phyloP scores from a whole-genome alignment of 1,284 basidiomycete species.

The Marasmius oreades region DNA sequence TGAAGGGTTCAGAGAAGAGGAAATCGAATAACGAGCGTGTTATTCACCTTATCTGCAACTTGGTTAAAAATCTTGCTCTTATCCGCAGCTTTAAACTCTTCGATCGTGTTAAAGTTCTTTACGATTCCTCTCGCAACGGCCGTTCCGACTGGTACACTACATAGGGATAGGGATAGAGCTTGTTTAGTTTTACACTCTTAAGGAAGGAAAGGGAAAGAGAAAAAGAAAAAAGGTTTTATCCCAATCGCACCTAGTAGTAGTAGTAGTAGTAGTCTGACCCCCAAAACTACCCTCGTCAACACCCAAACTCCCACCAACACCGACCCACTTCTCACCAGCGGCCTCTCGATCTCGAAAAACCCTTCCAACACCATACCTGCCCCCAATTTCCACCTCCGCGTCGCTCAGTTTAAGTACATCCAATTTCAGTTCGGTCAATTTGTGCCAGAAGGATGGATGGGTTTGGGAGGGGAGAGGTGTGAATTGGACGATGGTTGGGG shows the following conservation, averaged over 20 bases:
- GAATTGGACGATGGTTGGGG: conserved; percentile 70
- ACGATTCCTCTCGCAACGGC: conserved; percentile 59
- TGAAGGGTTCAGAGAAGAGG: not conserved
- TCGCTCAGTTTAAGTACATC: conserved; percentile 87
- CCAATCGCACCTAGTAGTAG: too few species aligned
- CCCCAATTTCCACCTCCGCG: conserved; percentile 61
- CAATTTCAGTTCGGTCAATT: conserved; percentile 86
- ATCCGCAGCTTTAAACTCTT: conserved; percentile 90
- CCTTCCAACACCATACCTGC: conserved; percentile 69
- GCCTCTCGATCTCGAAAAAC: conserved; percentile 68
- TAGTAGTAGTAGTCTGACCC: conserved; percentile 6
- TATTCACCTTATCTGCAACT: conserved; percentile 61
- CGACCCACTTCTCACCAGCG: conserved; percentile 56
- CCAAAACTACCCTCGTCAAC: conserved; percentile 14
- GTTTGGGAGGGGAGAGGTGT: conserved; percentile 84
- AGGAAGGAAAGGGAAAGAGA: too few species aligned
- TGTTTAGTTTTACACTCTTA: too few species aligned
- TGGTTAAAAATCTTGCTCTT: conserved; percentile 83
- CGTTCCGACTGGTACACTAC: conserved; percentile 41
- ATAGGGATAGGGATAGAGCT: too few species aligned
- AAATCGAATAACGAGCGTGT: conserved; percentile 26
- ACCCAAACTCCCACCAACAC: conserved; percentile 34
- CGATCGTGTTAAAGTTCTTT: conserved; percentile 96
- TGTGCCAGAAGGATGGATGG: conserved; percentile 92
- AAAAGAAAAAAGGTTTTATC: too few species aligned